Base-by-base conservation (phyloP, 1,284 basidiomycete species). In the Megacollybia platyphylla region DNA sequence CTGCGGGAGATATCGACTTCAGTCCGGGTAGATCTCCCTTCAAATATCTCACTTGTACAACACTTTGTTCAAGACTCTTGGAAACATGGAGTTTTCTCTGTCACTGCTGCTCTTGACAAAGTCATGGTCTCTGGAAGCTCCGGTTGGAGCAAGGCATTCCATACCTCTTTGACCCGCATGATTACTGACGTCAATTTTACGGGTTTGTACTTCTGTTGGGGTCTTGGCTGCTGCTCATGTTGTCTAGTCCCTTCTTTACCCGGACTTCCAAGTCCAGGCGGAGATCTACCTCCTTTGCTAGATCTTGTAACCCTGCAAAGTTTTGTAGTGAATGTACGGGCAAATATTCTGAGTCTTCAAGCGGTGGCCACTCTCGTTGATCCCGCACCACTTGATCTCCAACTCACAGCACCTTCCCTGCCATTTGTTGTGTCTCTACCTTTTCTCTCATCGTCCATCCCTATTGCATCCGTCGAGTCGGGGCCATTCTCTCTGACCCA, bases 351-450 rank as follows among this genome's bases (percentile, higher is more conserved):
- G 4, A 56, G 55, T 10, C 54, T 84, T 11, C 53, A 59, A 30
- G 82, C 76, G 11, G 58, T 60, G 36, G 79, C 77, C n/a, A 75
- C 72, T 2, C 51, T 73, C n/a, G 54, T 77, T 40, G 67, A 84
- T 49, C 79, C 79, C 7, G 59, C 64, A 2, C 73, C 75, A 13
- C 46, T 60, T 5, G 57, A 54, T 28, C 54, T 84, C 43, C 56
- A 68, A 32, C 60, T 77, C 48, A 65, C 65, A 0, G 52, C 67
- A 4, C 79, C 79, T 1, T 51, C 65, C 3, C 52, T 85, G 0
- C 79, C 82, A 2, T 84, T 86, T 53, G 54, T 63, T 7, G 62
- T 85, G 30, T 74, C 71, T 2, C 59, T 84, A 13, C 46, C 62
- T 8, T 18, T 46, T 8, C 36, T 53, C 10, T 40, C 56, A 35